Percentiles rank a stretch among this genome's conserved stretches.
These are phyloP conservation scores for Trichoderma sp. DNA, from an alignment of 2,329 filamentous ascomycete species.

Conservation along the genomic window DNA sequence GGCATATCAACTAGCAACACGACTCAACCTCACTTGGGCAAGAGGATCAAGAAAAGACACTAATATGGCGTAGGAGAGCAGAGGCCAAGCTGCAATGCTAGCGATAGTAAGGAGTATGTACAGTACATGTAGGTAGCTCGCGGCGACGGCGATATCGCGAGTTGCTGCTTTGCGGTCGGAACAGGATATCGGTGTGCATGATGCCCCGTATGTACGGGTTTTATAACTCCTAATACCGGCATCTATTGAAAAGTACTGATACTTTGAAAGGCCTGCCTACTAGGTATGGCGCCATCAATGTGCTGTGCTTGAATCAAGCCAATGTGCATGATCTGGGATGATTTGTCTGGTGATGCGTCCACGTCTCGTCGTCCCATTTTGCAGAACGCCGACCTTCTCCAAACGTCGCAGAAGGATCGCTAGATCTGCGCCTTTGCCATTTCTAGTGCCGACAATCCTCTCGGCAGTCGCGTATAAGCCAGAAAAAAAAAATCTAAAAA, in stretches of 20 bases:
- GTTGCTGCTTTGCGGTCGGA: not conserved
- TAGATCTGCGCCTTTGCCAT: not conserved
- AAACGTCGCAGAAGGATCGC: not conserved
- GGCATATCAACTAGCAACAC: not conserved
- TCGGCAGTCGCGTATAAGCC: not conserved
- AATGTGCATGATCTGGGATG: not conserved
- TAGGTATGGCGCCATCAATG: not conserved
- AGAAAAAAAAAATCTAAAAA: not conserved
- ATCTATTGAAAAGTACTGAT: not conserved
- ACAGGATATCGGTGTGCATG: constrained; percentile 11
- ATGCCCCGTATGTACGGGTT: not conserved
- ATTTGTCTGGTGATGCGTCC: constrained; percentile 3
- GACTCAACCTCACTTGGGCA: not conserved
- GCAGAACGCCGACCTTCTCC: not conserved
- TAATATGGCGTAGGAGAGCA: not conserved
- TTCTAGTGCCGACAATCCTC: not conserved
- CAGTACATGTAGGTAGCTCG: not conserved
- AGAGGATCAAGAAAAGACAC: not conserved
- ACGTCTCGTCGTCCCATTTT: not conserved
- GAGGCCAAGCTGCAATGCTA: not conserved
- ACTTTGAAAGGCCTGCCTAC: not conserved
- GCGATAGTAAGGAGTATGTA: not conserved
- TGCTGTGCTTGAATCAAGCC: not conserved
- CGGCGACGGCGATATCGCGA: constrained; percentile 22
- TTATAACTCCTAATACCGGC: not conserved